Evolutionary conservation across 2,329 filamentous ascomycete genomes (phyloP).

Genomic region (Trichoderma asperellum): DNA sequence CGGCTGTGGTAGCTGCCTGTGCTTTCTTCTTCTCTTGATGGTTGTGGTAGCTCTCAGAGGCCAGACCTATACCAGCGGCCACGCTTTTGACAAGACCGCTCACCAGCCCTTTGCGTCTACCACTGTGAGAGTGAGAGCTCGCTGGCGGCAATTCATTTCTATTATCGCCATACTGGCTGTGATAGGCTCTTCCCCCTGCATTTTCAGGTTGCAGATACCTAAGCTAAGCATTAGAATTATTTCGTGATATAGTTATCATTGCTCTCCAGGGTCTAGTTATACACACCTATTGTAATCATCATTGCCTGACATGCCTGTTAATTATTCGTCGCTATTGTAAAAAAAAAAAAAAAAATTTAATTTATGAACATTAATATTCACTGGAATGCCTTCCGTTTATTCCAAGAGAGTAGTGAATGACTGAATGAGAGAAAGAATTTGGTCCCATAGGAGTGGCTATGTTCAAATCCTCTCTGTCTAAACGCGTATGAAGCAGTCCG

Average conservation of each 20-base stretch:
- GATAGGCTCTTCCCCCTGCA: not conserved
- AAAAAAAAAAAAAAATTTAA: too few species aligned
- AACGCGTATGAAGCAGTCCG: not conserved
- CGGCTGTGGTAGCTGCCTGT: not conserved
- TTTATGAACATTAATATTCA: not conserved
- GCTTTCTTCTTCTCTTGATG: slow-evolving; percentile 25
- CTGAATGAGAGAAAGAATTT: not conserved
- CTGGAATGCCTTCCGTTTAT: not conserved
- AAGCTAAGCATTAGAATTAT: not conserved
- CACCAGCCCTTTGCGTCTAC: slow-evolving; percentile 12
- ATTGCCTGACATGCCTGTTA: slow-evolving; percentile 1
- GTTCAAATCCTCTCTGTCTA: not conserved
- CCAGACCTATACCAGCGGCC: slow-evolving; percentile 24
- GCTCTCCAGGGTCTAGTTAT: not conserved
- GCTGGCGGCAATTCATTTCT: not conserved
- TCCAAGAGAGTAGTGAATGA: not conserved
- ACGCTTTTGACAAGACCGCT: slow-evolving; percentile 19
- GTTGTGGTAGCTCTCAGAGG: slow-evolving; percentile 26
- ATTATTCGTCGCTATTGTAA: not conserved
- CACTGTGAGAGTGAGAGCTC: slow-evolving; percentile 15
- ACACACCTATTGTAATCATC: slow-evolving; percentile 5
- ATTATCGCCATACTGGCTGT: not conserved
- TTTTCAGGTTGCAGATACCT: not conserved
- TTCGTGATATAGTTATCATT: not conserved
- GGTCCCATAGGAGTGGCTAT: not conserved